Percentiles rank a stretch among this genome's conserved stretches.
phyloP scores from a whole-genome alignment of 257 asterid species.

The Avicennia marina region DNA sequence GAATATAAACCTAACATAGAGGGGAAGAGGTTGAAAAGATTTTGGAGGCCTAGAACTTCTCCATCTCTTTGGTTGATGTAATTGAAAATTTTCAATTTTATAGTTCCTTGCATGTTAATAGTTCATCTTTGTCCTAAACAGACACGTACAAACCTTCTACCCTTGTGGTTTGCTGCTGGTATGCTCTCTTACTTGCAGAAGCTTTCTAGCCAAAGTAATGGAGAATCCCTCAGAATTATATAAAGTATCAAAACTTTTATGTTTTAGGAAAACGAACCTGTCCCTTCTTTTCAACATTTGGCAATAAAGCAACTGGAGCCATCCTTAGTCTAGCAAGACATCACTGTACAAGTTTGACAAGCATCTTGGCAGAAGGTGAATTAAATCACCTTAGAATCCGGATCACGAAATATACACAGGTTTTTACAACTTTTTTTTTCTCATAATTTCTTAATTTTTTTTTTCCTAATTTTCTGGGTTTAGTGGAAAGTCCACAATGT shows the following conservation, averaged over 20 bases:
- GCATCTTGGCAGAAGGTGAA: conserved; percentile 31
- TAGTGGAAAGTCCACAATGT: not conserved
- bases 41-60: conserved; percentile 2
- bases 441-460: not conserved
- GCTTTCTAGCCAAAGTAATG: conserved; percentile 18
- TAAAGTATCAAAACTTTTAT: conserved; percentile 4
- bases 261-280: conserved; percentile 60
- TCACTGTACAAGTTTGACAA: conserved; percentile 24
- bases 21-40: not conserved
- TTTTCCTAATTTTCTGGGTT: not conserved
- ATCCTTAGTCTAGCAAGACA: conserved; percentile 39
- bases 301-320: conserved; percentile 40
- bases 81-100: not conserved
- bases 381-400: conserved; percentile 46
- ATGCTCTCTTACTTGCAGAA: conserved; percentile 24
- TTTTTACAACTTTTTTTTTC: conserved; percentile 16
- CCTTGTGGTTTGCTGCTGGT: conserved; percentile 77
- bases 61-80: conserved; percentile 12
- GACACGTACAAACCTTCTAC: conserved; percentile 61
- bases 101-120: not conserved
- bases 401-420: conserved; percentile 71
- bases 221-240: conserved; percentile 10
- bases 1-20: not conserved
- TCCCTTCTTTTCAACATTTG: conserved; percentile 50
- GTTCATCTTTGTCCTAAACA: conserved; percentile 37